phyloP scores from a whole-genome alignment of 148 eudicot species.

The Cornus controversa region DNA sequence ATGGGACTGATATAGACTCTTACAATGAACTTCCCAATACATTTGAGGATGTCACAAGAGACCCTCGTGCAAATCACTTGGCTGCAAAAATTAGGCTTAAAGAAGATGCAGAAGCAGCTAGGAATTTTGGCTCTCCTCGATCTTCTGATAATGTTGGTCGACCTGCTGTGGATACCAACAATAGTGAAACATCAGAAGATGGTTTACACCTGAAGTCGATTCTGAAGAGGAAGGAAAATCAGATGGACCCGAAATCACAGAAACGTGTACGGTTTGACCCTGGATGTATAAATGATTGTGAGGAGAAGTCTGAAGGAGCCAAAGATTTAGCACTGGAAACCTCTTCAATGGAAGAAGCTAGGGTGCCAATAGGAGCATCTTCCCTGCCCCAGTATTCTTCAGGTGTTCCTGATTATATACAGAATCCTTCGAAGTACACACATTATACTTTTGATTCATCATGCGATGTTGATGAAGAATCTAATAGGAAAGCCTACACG shows the following conservation, averaged over 20 bases:
- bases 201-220: conserved; percentile 43
- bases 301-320: conserved; percentile 23
- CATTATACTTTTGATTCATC: conserved; percentile 53
- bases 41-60: conserved; percentile 42
- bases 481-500: conserved; percentile 43
- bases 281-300: conserved; percentile 25
- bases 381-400: conserved; percentile 26
- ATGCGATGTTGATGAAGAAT: conserved; percentile 41
- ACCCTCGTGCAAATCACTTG: conserved; percentile 79
- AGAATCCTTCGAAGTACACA: conserved; percentile 66
- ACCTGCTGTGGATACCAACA: conserved; percentile 12
- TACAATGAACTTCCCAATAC: conserved; percentile 48
- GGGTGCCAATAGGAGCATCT: conserved; percentile 13
- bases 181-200: conserved; percentile 16
- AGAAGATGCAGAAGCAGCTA: conserved; percentile 76
- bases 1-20: conserved; percentile 30
- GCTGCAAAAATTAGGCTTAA: conserved; percentile 73
- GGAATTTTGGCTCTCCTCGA: conserved; percentile 37
- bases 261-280: conserved; percentile 66
- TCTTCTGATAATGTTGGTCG: conserved; percentile 35
- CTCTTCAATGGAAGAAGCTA: conserved; percentile 16
- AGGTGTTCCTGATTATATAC: conserved; percentile 59
- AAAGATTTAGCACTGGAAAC: conserved; percentile 18
- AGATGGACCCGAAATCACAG: conserved; percentile 29
- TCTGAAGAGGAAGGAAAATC: conserved; percentile 53